phyloP scores from a whole-genome alignment of 2,329 filamentous ascomycete genomes.

The Trichoderma afroharzianum region DNA sequence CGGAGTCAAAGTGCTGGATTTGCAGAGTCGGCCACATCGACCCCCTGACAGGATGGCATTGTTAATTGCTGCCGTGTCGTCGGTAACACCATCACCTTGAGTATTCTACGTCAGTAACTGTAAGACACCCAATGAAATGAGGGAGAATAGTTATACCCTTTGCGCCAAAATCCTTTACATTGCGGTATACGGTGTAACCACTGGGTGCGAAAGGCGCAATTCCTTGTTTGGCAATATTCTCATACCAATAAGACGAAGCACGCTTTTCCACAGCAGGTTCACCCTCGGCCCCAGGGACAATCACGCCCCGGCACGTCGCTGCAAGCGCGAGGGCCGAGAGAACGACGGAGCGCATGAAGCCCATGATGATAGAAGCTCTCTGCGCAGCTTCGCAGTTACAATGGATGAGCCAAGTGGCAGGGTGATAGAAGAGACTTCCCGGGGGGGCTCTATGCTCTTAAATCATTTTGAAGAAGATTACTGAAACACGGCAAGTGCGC shows the following conservation, averaged over 20 bases:
- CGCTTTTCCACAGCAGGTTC: neutral
- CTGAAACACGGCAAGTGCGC: neutral
- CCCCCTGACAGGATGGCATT: slow-evolving; percentile 37
- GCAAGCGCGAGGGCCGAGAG: neutral
- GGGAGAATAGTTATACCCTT: slow-evolving; percentile 18
- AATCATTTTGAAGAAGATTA: neutral
- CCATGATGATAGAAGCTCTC: neutral
- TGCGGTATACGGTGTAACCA: slow-evolving; percentile 23
- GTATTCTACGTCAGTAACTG: neutral
- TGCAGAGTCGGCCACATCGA: slow-evolving; percentile 30
- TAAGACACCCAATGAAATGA: neutral
- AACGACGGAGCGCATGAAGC: slow-evolving; percentile 1
- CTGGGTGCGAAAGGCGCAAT: neutral
- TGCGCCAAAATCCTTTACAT: slow-evolving; percentile 40
- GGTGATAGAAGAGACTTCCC: neutral
- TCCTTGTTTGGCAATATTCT: slow-evolving; percentile 3
- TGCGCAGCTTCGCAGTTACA: neutral
- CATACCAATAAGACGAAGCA: slow-evolving; percentile 1
- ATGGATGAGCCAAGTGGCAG: neutral
- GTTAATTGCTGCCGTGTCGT: slow-evolving; percentile 55
- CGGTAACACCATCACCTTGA: slow-evolving; percentile 31
- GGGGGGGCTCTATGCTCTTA: neutral
- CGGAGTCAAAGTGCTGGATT: slow-evolving; percentile 29
- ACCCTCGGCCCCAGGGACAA: neutral
- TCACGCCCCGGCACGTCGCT: neutral